phyloP scores from a whole-genome alignment of 1,139 yeast genomes.

The Nakaseomyces sp. region DNA sequence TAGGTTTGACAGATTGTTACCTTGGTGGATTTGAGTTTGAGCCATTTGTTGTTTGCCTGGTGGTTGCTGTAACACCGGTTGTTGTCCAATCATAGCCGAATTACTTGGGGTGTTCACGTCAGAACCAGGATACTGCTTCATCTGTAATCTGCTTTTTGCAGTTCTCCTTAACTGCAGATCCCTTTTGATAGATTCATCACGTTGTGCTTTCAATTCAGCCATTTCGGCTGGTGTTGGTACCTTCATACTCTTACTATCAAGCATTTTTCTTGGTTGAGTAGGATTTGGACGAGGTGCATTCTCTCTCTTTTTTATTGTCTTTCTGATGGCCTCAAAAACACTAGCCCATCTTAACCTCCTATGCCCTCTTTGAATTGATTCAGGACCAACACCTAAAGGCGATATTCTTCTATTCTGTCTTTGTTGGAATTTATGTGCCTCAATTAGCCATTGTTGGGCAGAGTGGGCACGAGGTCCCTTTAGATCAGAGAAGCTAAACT shows the following conservation, averaged over 20 bases:
- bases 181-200: slow-evolving; percentile 64
- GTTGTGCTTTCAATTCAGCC: slow-evolving; percentile 68
- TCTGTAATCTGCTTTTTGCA: slow-evolving; percentile 28
- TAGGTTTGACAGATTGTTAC: slow-evolving; percentile 1
- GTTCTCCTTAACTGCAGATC: slow-evolving; percentile 30
- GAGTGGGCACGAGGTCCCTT: slow-evolving; percentile 76
- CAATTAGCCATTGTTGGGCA: slow-evolving; percentile 89
- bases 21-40: slow-evolving; percentile 5
- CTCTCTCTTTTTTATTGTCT: slow-evolving; percentile 83
- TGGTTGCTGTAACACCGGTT: slow-evolving; percentile 11
- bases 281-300: slow-evolving; percentile 49
- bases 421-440: slow-evolving; percentile 74
- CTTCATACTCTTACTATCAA: slow-evolving; percentile 34
- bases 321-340: slow-evolving; percentile 91
- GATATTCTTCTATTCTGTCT: slow-evolving; percentile 80
- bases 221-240: slow-evolving; percentile 79
- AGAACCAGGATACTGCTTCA: slow-evolving; percentile 15
- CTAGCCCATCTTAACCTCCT: slow-evolving; percentile 88
- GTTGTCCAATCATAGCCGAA: slow-evolving; percentile 1
- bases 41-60: slow-evolving; percentile 17
- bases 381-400: slow-evolving; percentile 85
- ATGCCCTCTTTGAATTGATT: slow-evolving; percentile 89
- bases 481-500: slow-evolving; percentile 76
- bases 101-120: background rate
- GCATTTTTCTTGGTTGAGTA: slow-evolving; percentile 33